Evolutionary conservation across 2,329 filamentous ascomycete genomes (phyloP).

Genomic region (Talaromyces sp.): DNA sequence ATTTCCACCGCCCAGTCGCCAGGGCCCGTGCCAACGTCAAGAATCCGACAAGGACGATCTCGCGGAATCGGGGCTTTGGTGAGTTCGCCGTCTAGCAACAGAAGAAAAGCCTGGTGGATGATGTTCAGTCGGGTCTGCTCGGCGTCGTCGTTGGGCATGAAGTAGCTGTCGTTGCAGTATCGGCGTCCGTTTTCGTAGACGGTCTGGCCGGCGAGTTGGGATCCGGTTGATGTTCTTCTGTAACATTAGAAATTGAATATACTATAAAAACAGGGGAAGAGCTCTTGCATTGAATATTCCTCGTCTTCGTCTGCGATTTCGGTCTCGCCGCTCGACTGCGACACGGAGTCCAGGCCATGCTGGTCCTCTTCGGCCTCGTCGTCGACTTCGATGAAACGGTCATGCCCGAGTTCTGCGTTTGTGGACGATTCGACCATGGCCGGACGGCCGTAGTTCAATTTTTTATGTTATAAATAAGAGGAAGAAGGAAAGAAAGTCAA

Average conservation of each 20-base stretch:
- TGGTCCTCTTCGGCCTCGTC: not conserved
- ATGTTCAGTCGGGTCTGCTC: slow-evolving; percentile 61
- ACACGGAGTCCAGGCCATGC: not conserved
- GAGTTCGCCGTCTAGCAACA: slow-evolving; percentile 29
- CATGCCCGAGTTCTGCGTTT: not conserved
- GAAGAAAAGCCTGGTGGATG: slow-evolving; percentile 59
- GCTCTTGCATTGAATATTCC: slow-evolving; percentile 22
- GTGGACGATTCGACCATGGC: slow-evolving; percentile 3
- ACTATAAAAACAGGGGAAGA: no score
- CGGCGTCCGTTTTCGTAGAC: slow-evolving; percentile 56
- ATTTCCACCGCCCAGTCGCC: slow-evolving; percentile 48
- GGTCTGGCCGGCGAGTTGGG: slow-evolving; percentile 44
- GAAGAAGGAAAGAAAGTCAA: not conserved
- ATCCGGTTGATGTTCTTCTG: slow-evolving; percentile 32
- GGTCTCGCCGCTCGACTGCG: not conserved
- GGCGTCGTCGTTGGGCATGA: slow-evolving; percentile 61
- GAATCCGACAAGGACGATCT: slow-evolving; percentile 21
- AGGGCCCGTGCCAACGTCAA: slow-evolving; percentile 46
- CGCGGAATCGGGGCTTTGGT: slow-evolving; percentile 26
- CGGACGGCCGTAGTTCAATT: not conserved
- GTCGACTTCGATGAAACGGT: not conserved
- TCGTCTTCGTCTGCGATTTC: not conserved
- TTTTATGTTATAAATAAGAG: not conserved
- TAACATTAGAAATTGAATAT: not conserved
- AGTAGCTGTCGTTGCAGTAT: slow-evolving; percentile 59